Conservation (phyloP, 2,329 filamentous ascomycete genomes). For the Corynespora cassiicola region DNA sequence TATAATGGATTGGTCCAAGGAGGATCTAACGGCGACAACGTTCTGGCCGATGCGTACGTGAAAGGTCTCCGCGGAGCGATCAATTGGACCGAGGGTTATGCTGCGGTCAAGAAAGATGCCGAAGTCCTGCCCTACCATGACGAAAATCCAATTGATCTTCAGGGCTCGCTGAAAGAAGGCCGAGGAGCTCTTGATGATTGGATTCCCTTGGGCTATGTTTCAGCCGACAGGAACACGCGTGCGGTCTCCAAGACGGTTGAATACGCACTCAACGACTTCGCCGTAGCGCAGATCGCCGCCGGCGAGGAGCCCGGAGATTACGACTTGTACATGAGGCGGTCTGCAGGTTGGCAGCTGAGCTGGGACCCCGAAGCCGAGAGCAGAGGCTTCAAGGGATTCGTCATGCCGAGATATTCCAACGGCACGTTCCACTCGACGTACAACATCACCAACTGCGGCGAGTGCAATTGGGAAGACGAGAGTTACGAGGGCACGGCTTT, state of each 20-base stretch:
- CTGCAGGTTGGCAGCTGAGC: conserved; percentile 51
- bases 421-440: conserved; percentile 46
- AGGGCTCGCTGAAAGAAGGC: conserved; percentile 50
- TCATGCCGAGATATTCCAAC: conserved; percentile 44
- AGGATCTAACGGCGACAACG: conserved; percentile 45
- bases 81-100: conserved; percentile 75
- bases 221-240: conserved; percentile 45
- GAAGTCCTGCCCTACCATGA: conserved; percentile 57
- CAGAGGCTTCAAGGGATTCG: conserved; percentile 45
- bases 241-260: conserved; percentile 51
- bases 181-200: conserved; percentile 52
- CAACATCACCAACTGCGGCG: conserved; percentile 50
- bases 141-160: conserved; percentile 39
- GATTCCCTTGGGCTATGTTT: conserved; percentile 51
- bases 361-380: conserved; percentile 47
- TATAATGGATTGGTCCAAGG: conserved; percentile 63
- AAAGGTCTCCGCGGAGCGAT: conserved; percentile 68
- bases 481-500: conserved; percentile 52
- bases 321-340: conserved; percentile 46
- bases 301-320: conserved; percentile 49
- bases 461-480: conserved; percentile 50
- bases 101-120: conserved; percentile 75
- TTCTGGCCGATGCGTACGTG: conserved; percentile 71
- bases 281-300: conserved; percentile 48
- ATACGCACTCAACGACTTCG: conserved; percentile 53